Percentiles rank a stretch among this genome's conserved stretches.
Conservation (phyloP, 1,139 yeast species). For the Diutina mesorugosa region DNA sequence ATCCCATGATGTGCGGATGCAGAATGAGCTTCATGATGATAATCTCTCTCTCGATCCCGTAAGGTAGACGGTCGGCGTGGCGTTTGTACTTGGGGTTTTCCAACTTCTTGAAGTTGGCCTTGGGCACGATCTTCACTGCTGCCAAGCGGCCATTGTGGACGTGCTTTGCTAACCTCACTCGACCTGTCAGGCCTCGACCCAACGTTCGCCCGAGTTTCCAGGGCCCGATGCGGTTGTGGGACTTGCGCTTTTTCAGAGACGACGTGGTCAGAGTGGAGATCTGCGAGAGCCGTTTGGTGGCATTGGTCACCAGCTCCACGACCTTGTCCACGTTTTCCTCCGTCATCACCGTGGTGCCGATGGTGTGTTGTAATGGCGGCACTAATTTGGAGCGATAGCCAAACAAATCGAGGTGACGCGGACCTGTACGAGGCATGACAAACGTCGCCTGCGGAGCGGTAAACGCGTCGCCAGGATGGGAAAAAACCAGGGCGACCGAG, state of each 20-base stretch:
- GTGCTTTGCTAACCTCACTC: conserved; percentile 87
- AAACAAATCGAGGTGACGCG: neutral
- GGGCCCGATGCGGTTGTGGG: conserved; percentile 79
- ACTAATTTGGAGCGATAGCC: neutral
- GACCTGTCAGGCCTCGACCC: conserved; percentile 92
- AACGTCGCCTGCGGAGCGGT: conserved; percentile 1
- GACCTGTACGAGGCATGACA: neutral
- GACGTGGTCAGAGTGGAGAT: conserved; percentile 43
- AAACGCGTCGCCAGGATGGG: neutral
- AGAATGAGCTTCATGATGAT: conserved; percentile 83
- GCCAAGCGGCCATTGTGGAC: conserved; percentile 78
- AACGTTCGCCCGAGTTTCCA: conserved; percentile 93
- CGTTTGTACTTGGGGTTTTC: conserved; percentile 37
- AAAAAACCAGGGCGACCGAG: neutral
- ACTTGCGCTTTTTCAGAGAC: conserved; percentile 37
- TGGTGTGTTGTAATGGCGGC: neutral
- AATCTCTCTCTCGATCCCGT: conserved; percentile 94
- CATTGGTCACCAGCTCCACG: conserved; percentile 45
- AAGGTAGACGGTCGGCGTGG: conserved; percentile 52
- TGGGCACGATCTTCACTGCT: conserved; percentile 94
- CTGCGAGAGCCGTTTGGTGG: conserved; percentile 51
- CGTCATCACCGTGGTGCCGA: conserved; percentile 1
- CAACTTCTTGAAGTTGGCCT: conserved; percentile 47
- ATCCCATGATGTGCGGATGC: conserved; percentile 90
- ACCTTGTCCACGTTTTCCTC: conserved; percentile 27